A percentile compares a stretch with the other conserved stretches of the same genome.
phyloP scores from a whole-genome alignment of 1,284 basidiomycete genomes.

The Thelephora terrestris region DNA sequence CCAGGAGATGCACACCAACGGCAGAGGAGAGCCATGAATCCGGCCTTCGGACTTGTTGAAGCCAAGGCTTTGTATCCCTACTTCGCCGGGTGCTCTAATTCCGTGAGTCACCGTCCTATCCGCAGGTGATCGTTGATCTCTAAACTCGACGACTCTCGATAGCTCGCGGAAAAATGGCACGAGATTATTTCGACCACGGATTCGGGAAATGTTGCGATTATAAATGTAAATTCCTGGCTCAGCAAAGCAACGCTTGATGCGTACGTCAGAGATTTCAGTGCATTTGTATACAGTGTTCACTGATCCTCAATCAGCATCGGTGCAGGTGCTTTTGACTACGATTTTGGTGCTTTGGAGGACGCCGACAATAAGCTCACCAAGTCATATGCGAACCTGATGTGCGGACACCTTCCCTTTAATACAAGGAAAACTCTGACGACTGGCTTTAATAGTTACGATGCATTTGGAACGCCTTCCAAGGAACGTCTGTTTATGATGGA shows the following conservation, averaged over 20 bases:
- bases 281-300: constrained; percentile 27
- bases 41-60: constrained; percentile 35
- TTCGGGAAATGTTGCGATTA: constrained; percentile 14
- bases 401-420: no score
- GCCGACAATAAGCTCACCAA: no score
- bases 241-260: constrained; percentile 21
- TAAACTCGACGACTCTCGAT: constrained; percentile 5
- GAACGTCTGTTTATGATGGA: no score
- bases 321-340: no score
- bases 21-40: constrained; percentile 33
- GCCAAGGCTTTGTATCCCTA: constrained; percentile 38
- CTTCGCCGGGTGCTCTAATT: constrained; percentile 31
- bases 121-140: constrained; percentile 9
- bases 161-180: constrained; percentile 39
- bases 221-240: constrained; percentile 29
- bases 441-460: no score
- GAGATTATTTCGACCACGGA: constrained; percentile 24
- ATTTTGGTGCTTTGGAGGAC: no score
- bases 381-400: no score
- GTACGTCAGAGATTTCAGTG: constrained; percentile 11
- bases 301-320: constrained; percentile 9
- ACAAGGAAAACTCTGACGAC: no score
- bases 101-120: constrained; percentile 26
- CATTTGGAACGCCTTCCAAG: no score
- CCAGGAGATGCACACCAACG: constrained; percentile 34